Percentiles rank a stretch among this genome's conserved stretches.
These are phyloP conservation scores for Cordyceps sp. DNA, from an alignment of 2,329 filamentous ascomycete species.

Conservation along the genomic window DNA sequence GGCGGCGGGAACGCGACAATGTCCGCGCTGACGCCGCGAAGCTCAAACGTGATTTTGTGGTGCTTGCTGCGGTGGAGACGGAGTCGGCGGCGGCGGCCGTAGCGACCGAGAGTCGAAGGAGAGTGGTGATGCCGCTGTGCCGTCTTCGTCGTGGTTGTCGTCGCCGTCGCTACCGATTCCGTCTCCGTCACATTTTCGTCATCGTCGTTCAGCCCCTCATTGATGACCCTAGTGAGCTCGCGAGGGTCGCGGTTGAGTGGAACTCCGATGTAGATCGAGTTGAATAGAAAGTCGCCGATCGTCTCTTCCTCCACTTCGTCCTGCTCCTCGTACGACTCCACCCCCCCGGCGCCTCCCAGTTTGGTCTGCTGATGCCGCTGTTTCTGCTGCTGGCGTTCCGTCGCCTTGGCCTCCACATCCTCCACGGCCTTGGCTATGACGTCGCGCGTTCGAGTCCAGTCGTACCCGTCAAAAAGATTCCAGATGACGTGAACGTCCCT, in stretches of 20 bases:
- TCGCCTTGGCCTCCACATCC: slow-evolving; percentile 68
- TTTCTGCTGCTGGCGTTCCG: slow-evolving; percentile 45
- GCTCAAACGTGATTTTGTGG: slow-evolving; percentile 91
- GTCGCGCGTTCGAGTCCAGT: slow-evolving; percentile 80
- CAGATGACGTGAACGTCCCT: slow-evolving; percentile 88
- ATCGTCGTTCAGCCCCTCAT: slow-evolving; percentile 72
- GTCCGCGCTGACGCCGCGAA: slow-evolving; percentile 71
- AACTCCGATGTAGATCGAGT: slow-evolving; percentile 95
- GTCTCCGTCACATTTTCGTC: slow-evolving; percentile 69
- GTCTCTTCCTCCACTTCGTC: slow-evolving; percentile 61
- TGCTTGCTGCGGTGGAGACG: slow-evolving; percentile 70
- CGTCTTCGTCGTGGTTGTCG: slow-evolving; percentile 37
- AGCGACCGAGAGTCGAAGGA: slow-evolving; percentile 30
- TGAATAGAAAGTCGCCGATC: slow-evolving; percentile 93
- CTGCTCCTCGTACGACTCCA: slow-evolving; percentile 47
- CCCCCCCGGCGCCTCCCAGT: slow-evolving; percentile 25
- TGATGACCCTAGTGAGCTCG: slow-evolving; percentile 70
- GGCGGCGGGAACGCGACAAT: slow-evolving; percentile 59
- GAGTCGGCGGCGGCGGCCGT: slow-evolving; percentile 48
- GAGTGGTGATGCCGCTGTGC: slow-evolving; percentile 18
- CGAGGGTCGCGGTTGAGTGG: slow-evolving; percentile 71
- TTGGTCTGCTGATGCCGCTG: neutral
- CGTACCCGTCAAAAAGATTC: slow-evolving; percentile 96
- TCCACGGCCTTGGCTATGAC: slow-evolving; percentile 78
- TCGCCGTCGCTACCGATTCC: slow-evolving; percentile 70